Evolutionary conservation across 139 green algal species (phyloP).

Genomic region (Coelastrella sp.): DNA sequence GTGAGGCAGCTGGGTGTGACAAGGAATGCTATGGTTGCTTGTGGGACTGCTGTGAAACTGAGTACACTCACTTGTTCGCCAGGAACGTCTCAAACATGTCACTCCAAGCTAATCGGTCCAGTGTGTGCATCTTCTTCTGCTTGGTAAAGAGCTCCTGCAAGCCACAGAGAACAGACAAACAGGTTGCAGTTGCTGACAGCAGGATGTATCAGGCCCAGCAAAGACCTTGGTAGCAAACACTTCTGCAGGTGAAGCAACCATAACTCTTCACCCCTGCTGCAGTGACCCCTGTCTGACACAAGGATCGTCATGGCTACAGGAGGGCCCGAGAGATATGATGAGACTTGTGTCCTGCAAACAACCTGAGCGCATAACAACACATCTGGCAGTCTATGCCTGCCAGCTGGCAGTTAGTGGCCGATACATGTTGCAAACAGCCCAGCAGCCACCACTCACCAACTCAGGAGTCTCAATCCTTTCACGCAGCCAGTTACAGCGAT

Average conservation of each 20-base stretch:
- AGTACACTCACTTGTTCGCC: constrained; percentile 86
- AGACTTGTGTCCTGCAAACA: too few relatives aligned
- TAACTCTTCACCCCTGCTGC: too few relatives aligned
- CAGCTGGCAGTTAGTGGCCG: not conserved
- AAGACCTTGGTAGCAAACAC: too few relatives aligned
- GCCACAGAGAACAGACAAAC: not conserved
- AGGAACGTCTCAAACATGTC: constrained; percentile 98
- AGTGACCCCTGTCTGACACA: too few relatives aligned
- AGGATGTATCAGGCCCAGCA: too few relatives aligned
- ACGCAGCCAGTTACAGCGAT: constrained; percentile 97
- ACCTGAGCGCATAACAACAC: too few relatives aligned
- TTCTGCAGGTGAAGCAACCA: too few relatives aligned
- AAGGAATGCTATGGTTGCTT: too few relatives aligned
- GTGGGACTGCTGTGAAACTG: too few relatives aligned
- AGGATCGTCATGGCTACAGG: too few relatives aligned
- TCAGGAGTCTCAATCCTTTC: constrained; percentile 84
- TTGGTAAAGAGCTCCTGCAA: constrained; percentile 61
- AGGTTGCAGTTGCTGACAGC: not conserved
- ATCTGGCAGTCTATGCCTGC: too few relatives aligned
- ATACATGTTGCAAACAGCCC: not conserved
- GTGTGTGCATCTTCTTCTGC: constrained; percentile 86
- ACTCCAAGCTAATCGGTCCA: constrained; percentile 95
- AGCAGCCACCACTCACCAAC: constrained; percentile 43
- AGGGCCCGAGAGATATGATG: too few relatives aligned
- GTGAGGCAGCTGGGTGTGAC: not conserved